Base-by-base conservation (phyloP, 768 basidiomycete genomes). In the Pisolithus marmoratus region DNA sequence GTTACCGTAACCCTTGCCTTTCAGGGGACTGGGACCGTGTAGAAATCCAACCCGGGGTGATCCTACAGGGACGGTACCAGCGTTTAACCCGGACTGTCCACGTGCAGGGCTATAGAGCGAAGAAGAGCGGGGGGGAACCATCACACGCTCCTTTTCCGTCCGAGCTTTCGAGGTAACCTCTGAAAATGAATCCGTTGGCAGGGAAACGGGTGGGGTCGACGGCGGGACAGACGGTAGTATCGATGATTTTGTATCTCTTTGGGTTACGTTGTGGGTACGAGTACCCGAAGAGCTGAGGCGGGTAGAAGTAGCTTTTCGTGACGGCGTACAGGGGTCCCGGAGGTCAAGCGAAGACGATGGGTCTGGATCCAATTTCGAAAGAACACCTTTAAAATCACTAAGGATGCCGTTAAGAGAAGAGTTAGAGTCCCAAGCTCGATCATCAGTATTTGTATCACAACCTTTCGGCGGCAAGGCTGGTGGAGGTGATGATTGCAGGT, bases 321-420 rank as follows among this genome's bases (percentile, higher is more conserved):
- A 67, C 49, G 85, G 77, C 5, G 77, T 79, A 9, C 81, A 80
- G 7, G 85, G 85, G 64, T 87, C 84, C 54, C 70, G 75, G 42
- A 90, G 77, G 63, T 83, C 84, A 51, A 90, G 71, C 22, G 74
- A 65, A 43, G 78, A 64, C 38, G 68, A 67, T 43, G 75, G 72
- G 34, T 75, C 71, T 44, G 83, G 76, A 56, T 85, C 87, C 54
- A 89, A 69, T 53, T 83, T 79, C 55, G 78, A 79, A 51, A 90
- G 73, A 67, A 85, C 80, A 51, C 84, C 87, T 67, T 81, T 78
- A 69, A 92, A 85, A 54, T 90, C 83, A 57, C 77, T 79, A 46
- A 90, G 70, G 55, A 90, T 78, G 38, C 83, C 84, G 61, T 73
- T 75, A 34, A 87, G 66, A 5, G 79, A 71, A 50, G 67, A 51